Conservation (phyloP, 345 rosid genomes). For the Triadica sebifera region DNA sequence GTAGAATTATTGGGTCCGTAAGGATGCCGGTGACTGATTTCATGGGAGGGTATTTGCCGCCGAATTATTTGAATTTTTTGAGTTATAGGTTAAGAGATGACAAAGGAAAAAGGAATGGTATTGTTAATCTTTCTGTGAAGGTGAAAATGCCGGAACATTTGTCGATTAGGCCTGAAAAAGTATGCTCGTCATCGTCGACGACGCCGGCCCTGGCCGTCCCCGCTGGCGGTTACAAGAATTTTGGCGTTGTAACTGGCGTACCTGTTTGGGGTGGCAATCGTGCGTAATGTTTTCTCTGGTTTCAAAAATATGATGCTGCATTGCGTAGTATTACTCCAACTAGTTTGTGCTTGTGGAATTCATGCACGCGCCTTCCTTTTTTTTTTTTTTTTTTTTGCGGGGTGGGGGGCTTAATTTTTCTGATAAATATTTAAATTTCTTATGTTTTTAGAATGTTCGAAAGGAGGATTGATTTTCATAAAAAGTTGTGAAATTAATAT, state of each 20-base stretch:
- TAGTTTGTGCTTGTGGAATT: too few species aligned
- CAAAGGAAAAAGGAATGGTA: slow-evolving; percentile 20
- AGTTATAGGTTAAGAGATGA: slow-evolving; percentile 31
- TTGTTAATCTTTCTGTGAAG: slow-evolving; percentile 31
- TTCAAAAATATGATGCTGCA: too few species aligned
- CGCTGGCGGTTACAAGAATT: neutral
- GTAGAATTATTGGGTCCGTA: slow-evolving; percentile 20
- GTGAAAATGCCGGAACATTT: slow-evolving; percentile 12
- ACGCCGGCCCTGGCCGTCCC: slow-evolving; percentile 21
- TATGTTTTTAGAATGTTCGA: too few species aligned
- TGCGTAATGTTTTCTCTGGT: neutral
- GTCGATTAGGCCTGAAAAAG: slow-evolving; percentile 7
- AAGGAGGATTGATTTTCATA: too few species aligned
- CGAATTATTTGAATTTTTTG: slow-evolving; percentile 22
- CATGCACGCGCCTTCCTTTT: too few species aligned
- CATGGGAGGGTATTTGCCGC: slow-evolving; percentile 25
- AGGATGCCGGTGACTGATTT: slow-evolving; percentile 31
- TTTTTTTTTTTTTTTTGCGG: too few species aligned
- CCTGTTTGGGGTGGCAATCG: slow-evolving; percentile 37
- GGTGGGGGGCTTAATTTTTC: too few species aligned
- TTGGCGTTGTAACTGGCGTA: slow-evolving; percentile 40
- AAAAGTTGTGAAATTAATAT: too few species aligned
- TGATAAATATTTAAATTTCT: too few species aligned
- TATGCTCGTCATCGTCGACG: slow-evolving; percentile 15
- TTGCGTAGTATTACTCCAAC: too few species aligned